phyloP scores from a whole-genome alignment of 768 basidiomycete species.

The Candolleomyces eurysporus region DNA sequence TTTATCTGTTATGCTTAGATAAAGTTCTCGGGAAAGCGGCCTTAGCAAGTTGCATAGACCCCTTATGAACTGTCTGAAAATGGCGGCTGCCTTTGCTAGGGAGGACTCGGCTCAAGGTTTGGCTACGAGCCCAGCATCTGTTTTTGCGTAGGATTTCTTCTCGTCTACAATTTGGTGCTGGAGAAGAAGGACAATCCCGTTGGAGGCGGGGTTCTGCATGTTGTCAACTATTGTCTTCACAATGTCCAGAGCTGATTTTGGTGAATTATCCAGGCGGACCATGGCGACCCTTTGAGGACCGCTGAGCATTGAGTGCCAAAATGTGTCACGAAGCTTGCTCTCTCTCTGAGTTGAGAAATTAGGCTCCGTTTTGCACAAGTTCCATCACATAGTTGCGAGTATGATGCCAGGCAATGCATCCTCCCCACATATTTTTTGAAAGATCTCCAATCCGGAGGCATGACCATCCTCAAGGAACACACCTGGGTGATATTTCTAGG shows the following conservation, averaged over 20 bases:
- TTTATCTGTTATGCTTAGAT: too few species aligned
- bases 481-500: too few species aligned
- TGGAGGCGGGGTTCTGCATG: not conserved
- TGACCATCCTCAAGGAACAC: not conserved
- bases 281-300: not conserved
- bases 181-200: not conserved
- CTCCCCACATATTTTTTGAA: not conserved
- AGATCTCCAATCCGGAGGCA: not conserved
- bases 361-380: not conserved
- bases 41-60: too few species aligned
- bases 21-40: too few species aligned
- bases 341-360: not conserved
- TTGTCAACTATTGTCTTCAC: not conserved
- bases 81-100: too few species aligned
- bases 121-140: not conserved
- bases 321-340: not conserved
- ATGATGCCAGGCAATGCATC: not conserved
- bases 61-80: too few species aligned
- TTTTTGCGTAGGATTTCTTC: not conserved
- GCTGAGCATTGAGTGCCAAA: not conserved
- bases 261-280: not conserved
- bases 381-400: not conserved
- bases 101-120: too few species aligned
- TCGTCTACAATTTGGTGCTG: not conserved
- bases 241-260: not conserved